Evolutionary conservation across 208 protist genomes (phyloP), one percentile per base, ranked within the genome.

Genomic region (Acanthamoeba royreba): DNA sequence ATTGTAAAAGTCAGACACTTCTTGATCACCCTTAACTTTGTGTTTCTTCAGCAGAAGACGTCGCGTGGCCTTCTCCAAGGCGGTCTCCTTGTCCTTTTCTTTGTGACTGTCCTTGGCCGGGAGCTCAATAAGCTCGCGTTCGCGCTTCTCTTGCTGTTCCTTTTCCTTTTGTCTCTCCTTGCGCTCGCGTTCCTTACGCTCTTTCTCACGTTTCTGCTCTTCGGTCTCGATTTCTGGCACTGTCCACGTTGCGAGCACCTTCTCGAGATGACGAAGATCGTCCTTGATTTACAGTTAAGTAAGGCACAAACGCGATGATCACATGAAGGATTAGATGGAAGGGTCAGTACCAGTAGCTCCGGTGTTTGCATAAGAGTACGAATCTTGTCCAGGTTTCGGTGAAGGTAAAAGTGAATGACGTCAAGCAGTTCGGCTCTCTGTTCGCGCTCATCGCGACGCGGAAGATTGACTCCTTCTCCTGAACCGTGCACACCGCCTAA

Each of bases 111-210:
- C 55, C 47, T 69, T 90, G 35, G 47, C 49, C 5, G 47, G 83
- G 19, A 69, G 83, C 55, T 90, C 83, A 28, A 83, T 83, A 9
- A 83, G 55, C 33, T 90, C 83, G 47, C 55, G 47, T 35, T 90
- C 83, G 47, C 83, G 47, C 47, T 47, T 63, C 83, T 90, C 83
- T 42, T 90, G 83, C 55, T 43, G 45, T 42, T 90, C 83, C 55
- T 90, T 90, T 35, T 90, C 83, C 49, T 90, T 90, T n/a, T 49
- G 83, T 42, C 66, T 90, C 49, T 90, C 83, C 52, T 90, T 90
- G 3, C 55, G 52, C 9, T 69, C 55, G 83, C 83, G 47, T 31
- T 90, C 83, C 52, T 69, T 90, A 0, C 52, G 43, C 33, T 90
- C 55, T 42, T 61, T 72, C n/a, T 69, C 55, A 7, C 83, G 72